Base-by-base conservation (phyloP, 495 filamentous ascomycete genomes). In the Talaromyces nanjingensis region DNA sequence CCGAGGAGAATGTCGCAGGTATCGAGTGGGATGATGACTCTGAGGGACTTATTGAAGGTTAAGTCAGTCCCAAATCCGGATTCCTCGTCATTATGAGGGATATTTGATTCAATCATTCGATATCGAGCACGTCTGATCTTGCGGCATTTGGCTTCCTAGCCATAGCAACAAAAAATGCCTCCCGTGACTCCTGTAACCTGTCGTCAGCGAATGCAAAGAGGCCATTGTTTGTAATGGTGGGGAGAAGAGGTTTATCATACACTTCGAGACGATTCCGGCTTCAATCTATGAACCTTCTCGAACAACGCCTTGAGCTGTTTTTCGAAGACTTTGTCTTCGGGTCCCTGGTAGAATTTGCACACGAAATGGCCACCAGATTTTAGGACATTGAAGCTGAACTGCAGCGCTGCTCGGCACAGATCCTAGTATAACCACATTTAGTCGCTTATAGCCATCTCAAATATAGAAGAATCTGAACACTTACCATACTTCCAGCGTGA, bases 311-410 rank as follows among this genome's bases (percentile, higher is more conserved):
- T 91, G 45, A 98, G 77, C 65, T 83, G 79, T 63, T 71, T 75
- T 75, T 96, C 91, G 24, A 98, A 71, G 4, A 77, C 78, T 74
- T 89, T 91, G 70, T 97, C 92, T 68, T 97, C 91, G 4, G 80
- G 72, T 4, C 94, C 94, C 71, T 93, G 90, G 73, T 98, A 98
- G 74, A 96, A 98, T 76, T 98, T 98, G 81, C 94, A 98, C 34
- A 98, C 83, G 68, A 98, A 96, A 71, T 93, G 87, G 0, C 94
- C 94, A 49, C 88, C 88, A 22, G 81, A 73, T 67, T 84, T 87
- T n/a, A 98, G 81, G 9, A 91, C 92, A 68, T 96, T 91, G 69
- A 87, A 87, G 53, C 86, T 83, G 74, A 98, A 98, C 29, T 80
- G 74, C 25, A 98, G 79, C 6, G 94, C 93, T 57, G 92, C 89